These are phyloP conservation scores for Panaeolus papilionaceus DNA, from an alignment of 768 basidiomycete genomes.

Conservation along the genomic window DNA sequence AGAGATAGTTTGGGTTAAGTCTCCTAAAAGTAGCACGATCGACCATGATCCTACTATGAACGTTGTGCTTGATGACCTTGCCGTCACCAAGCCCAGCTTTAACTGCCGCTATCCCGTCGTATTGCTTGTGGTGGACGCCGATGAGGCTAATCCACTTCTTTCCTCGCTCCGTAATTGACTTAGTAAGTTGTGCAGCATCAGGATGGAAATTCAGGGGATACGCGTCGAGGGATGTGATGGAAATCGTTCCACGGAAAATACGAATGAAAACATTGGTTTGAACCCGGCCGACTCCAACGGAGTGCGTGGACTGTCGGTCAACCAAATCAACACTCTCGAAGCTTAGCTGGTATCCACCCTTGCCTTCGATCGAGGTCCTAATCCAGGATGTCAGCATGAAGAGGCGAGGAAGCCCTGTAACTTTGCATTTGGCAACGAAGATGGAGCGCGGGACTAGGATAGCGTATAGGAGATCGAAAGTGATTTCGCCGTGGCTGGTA, in stretches of 20 bases:
- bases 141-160: constrained; percentile 61
- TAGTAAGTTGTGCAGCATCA: constrained; percentile 47
- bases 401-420: constrained; percentile 58
- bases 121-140: constrained; percentile 63
- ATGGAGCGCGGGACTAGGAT: constrained; percentile 61
- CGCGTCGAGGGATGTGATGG: constrained; percentile 54
- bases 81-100: constrained; percentile 31
- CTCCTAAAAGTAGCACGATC: constrained; percentile 63
- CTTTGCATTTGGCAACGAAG: constrained; percentile 56
- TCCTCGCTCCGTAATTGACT: constrained; percentile 51
- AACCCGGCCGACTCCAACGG: constrained; percentile 47
- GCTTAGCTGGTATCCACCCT: constrained; percentile 47
- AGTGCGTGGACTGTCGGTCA: constrained; percentile 42
- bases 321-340: constrained; percentile 61
- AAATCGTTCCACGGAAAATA: constrained; percentile 54
- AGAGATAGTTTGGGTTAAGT: constrained; percentile 55
- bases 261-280: constrained; percentile 46
- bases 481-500: constrained; percentile 60
- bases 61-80: constrained; percentile 54
- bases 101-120: constrained; percentile 56
- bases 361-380: constrained; percentile 41
- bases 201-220: constrained; percentile 61
- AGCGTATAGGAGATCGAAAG: constrained; percentile 58
- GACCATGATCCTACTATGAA: constrained; percentile 65
- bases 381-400: constrained; percentile 51